Evolutionary conservation across 2,329 filamentous ascomycete genomes (phyloP), one percentile per base, ranked within the genome.

Genomic region (Pseudogymnoascus pannorum): DNA sequence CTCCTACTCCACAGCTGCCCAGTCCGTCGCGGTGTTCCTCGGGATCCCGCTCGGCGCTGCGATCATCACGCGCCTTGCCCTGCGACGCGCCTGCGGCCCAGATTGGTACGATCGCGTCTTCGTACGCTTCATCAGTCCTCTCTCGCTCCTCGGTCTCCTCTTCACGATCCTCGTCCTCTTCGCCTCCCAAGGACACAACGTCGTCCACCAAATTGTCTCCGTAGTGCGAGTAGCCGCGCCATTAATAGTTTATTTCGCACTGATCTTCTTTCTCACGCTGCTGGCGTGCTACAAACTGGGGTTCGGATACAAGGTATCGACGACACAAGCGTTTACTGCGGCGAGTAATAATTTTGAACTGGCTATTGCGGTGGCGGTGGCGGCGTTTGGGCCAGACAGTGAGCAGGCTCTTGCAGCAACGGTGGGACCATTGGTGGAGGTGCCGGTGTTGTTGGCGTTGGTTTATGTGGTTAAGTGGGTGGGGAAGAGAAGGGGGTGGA

Each of bases 261-360:
- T 87, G 63, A 83, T 94, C 61, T 96, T 96, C 76, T 83, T 85
- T 57, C 68, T 78, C 2, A 94, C 90, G 0, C 76, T 94, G 1
- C 77, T 76, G 44, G 75, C 86, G 1, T 81, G 84, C 2, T 78
- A 80, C 57, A 80, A 78, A n/a, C 74, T 87, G n/a, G 88, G 90
- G 0, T 92, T 92, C 62, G 85, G 84, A 0, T 95, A 95, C 71
- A 80, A 80, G 35, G 72, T 92, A 0, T 81, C 82, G 1, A 80
- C 82, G 9, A 93, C 91, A 1, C 91, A 95, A 74, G 92, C 89
- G 70, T 94, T 96, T 68, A 95, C 90, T 0, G 92, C 91, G 0
- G 89, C 90, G 1, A 96, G 91, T 72, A 96, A 96, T 71, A 96
- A 96, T 71, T 96, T 96, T 69, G 92, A 96, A 76, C 77, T 96